Conservation (phyloP, 345 rosid species). For the Eucalyptus paniculata region DNA sequence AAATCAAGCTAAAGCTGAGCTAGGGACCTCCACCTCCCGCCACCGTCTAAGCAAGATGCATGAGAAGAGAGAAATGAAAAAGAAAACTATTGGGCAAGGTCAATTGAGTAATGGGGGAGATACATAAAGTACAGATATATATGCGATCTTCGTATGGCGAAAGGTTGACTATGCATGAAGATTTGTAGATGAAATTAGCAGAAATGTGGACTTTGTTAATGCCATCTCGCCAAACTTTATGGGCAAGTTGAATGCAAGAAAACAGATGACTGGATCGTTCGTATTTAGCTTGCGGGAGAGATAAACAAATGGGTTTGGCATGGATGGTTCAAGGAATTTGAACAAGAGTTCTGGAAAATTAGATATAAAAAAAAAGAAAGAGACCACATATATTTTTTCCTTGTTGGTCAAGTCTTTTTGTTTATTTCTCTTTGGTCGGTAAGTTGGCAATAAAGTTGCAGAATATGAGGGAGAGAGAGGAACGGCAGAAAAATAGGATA, state of each 20-base stretch:
- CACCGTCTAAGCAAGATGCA: background rate
- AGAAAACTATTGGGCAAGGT: background rate
- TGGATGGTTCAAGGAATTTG: background rate
- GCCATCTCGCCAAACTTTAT: background rate
- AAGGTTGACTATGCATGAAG: background rate
- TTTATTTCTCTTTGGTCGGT: background rate
- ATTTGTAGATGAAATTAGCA: background rate
- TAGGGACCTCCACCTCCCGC: background rate
- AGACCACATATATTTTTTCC: background rate
- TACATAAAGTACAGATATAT: background rate
- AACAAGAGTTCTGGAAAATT: background rate
- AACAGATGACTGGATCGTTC: background rate
- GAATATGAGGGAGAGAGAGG: background rate
- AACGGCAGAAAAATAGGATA: background rate
- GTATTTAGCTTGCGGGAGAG: background rate
- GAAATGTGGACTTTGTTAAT: background rate
- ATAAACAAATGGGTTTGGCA: background rate
- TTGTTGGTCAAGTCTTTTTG: background rate
- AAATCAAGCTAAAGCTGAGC: background rate
- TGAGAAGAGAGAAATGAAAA: background rate
- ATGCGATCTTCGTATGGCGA: background rate
- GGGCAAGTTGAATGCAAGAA: background rate
- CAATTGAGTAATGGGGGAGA: background rate
- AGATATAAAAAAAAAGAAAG: background rate
- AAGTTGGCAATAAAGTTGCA: background rate